Evolutionary conservation across 192 early-diverging fungal genomes (phyloP).

Genomic region (Umbelopsis sp.): DNA sequence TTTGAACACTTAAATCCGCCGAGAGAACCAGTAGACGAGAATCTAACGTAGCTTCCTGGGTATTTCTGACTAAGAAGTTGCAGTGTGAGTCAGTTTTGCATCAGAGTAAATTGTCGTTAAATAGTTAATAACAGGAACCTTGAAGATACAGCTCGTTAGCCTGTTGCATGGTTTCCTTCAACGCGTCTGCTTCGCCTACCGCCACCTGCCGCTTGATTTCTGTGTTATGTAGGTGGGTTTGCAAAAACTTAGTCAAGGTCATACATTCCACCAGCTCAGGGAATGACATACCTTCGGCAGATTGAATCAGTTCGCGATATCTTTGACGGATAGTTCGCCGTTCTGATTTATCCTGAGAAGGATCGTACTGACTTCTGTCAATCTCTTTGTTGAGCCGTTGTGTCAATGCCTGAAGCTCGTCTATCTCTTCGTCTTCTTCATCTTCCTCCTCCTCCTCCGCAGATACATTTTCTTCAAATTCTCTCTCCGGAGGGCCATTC

Average conservation of each 20-base stretch:
- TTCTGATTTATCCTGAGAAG: constrained; percentile 32
- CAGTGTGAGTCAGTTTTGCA: not conserved
- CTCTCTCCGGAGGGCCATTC: too few relatives aligned
- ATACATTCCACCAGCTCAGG: not conserved
- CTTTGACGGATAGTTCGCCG: constrained; percentile 28
- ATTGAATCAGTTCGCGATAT: constrained; percentile 29
- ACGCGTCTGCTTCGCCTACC: constrained; percentile 37
- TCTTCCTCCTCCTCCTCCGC: constrained; percentile 24
- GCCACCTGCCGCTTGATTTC: constrained; percentile 45
- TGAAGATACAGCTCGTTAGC: constrained; percentile 42
- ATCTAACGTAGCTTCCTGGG: constrained; percentile 90
- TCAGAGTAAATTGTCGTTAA: not conserved
- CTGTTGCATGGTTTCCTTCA: constrained; percentile 37
- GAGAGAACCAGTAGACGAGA: constrained; percentile 77
- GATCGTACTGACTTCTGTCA: constrained; percentile 27
- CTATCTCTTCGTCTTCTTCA: constrained; percentile 25
- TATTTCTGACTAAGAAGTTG: constrained; percentile 61
- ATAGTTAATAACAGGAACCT: constrained; percentile 28
- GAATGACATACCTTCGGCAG: constrained; percentile 23
- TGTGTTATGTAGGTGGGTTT: not conserved
- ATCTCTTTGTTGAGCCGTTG: constrained; percentile 11
- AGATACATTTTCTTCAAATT: too few relatives aligned
- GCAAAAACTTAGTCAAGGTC: constrained; percentile 8
- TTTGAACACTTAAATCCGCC: constrained; percentile 75
- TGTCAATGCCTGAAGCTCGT: constrained; percentile 7